Percentiles rank a stretch among this genome's conserved stretches.
Conservation (phyloP, 805 yeast species). For the Middelhovenomyces tepae region DNA sequence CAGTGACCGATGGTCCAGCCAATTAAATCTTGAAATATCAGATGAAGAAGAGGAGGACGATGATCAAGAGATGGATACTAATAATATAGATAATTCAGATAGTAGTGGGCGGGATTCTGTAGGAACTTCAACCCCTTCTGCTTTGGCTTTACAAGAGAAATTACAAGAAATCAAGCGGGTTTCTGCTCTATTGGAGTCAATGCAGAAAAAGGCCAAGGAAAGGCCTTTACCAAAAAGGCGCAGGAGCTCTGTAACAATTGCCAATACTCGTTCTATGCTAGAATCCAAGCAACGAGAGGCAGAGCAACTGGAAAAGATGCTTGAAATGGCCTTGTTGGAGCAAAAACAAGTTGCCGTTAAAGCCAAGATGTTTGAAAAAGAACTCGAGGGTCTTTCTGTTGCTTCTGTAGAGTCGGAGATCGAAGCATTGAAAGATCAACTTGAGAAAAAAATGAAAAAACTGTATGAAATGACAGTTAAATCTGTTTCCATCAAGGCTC, state of each 20-base stretch:
- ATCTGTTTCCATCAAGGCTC: constrained; percentile 3
- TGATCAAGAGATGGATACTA: constrained; percentile 3
- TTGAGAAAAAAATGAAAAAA: constrained; percentile 9
- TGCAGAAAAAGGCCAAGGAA: constrained; percentile 6
- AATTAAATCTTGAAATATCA: constrained; percentile 13
- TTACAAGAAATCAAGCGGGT: constrained; percentile 13
- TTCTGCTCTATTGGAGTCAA: constrained; percentile 7
- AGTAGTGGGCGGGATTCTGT: too few relatives aligned
- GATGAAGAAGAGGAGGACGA: constrained; percentile 17
- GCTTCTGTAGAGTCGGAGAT: constrained; percentile 6
- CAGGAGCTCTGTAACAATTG: neutral
- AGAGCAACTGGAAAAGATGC: neutral
- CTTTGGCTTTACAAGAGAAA: constrained; percentile 13
- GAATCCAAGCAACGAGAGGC: neutral
- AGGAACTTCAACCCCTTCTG: constrained; percentile 15
- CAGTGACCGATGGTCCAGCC: constrained; percentile 17
- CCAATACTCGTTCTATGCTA: neutral
- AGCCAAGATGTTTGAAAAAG: neutral
- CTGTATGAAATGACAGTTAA: constrained; percentile 2
- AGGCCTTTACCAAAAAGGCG: neutral
- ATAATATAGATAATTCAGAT: constrained; percentile 7
- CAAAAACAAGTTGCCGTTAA: constrained; percentile 7
- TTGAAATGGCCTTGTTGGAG: constrained; percentile 6
- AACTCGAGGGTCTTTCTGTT: constrained; percentile 1
- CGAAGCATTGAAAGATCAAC: constrained; percentile 9